Evolutionary conservation across 2,329 filamentous ascomycete genomes (phyloP).

Genomic region (Herpotrichia juniperi): DNA sequence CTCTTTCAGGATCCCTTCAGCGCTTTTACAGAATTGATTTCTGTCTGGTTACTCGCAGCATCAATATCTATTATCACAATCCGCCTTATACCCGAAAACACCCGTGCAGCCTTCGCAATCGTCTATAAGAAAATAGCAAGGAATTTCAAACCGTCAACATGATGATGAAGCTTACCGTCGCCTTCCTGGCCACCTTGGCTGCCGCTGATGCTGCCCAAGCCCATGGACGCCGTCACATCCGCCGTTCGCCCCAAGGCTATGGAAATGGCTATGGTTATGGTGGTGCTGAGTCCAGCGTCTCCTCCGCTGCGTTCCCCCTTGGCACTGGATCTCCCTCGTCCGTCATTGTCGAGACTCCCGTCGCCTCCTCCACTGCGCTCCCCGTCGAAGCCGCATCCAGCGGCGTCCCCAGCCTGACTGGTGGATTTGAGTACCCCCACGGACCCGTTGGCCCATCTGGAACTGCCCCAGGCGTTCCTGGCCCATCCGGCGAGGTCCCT

Average conservation of each 20-base stretch:
- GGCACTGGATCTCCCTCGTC: conserved; percentile 1
- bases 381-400: conserved; percentile 16
- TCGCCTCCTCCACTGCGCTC: conserved; percentile 6
- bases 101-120: conserved; percentile 22
- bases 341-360: conserved; percentile 7
- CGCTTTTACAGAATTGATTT: conserved; percentile 34
- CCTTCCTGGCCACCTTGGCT: conserved; percentile 20
- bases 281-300: neutral
- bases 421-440: neutral
- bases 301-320: neutral
- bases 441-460: conserved; percentile 2
- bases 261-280: conserved; percentile 16
- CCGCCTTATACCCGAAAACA: conserved; percentile 9
- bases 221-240: conserved; percentile 35
- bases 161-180: conserved; percentile 24
- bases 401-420: conserved; percentile 2
- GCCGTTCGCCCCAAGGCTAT: conserved; percentile 31
- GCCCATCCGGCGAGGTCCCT: neutral
- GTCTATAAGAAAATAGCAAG: conserved; percentile 30
- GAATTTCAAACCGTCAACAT: conserved; percentile 21
- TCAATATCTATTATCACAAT: conserved; percentile 27
- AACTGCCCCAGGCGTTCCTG: conserved; percentile 12
- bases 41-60: conserved; percentile 32
- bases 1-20: conserved; percentile 42
- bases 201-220: conserved; percentile 34